Conservation (phyloP, 2,329 filamentous ascomycete species). For the Zymoseptoria pseudotritici region DNA sequence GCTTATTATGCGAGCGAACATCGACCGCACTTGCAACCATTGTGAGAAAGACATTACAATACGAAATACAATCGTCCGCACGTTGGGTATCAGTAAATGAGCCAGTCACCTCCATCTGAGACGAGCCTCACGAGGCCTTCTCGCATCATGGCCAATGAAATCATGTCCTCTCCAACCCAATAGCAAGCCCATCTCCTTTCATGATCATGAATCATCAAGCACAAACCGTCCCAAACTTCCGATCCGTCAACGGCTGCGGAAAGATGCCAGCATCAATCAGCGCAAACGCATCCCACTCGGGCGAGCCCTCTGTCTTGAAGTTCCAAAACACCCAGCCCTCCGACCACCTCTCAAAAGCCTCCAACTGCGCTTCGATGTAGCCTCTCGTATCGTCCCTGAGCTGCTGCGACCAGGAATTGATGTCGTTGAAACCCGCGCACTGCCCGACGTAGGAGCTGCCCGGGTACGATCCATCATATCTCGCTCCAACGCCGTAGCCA, state of each 20-base stretch:
- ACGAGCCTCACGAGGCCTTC: neutral
- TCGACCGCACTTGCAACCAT: too few species aligned
- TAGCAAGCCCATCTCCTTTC: neutral
- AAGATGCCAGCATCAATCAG: slow-evolving; percentile 46
- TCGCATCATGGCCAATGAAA: too few species aligned
- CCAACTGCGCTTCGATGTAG: slow-evolving; percentile 50
- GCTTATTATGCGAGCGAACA: too few species aligned
- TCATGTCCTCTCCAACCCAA: neutral
- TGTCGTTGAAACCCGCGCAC: slow-evolving; percentile 46
- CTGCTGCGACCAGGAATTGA: slow-evolving; percentile 41
- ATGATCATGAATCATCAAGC: slow-evolving; percentile 7
- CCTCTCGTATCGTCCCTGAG: slow-evolving; percentile 41
- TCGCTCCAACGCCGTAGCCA: slow-evolving; percentile 51
- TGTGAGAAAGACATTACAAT: neutral
- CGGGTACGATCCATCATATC: slow-evolving; percentile 51
- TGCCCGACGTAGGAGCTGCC: slow-evolving; percentile 45
- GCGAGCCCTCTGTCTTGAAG: slow-evolving; percentile 47
- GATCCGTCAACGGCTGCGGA: slow-evolving; percentile 35
- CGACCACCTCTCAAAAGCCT: slow-evolving; percentile 44
- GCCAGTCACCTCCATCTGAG: neutral
- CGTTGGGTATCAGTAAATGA: neutral
- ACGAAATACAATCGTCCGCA: neutral
- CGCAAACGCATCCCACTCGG: slow-evolving; percentile 48
- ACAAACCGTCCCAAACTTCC: slow-evolving; percentile 26
- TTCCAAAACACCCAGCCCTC: slow-evolving; percentile 54